phyloP scores from a whole-genome alignment of 1,284 basidiomycete genomes.

The Sporisorium graminicola region DNA sequence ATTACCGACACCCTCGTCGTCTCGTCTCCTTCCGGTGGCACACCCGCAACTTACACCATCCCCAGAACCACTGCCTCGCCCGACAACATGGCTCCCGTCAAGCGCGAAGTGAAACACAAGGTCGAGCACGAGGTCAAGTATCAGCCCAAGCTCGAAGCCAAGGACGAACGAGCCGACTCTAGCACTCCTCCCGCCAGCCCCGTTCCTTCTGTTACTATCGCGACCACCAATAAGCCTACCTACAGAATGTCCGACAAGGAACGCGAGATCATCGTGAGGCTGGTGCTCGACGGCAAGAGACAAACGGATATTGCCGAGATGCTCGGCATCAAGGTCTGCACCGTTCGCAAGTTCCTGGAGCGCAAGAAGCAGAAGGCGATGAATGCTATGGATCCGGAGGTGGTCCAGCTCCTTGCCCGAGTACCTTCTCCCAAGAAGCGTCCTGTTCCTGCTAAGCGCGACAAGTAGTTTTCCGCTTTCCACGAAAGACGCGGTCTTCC shows the following conservation, averaged over 20 bases:
- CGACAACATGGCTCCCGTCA: not conserved
- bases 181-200: not conserved
- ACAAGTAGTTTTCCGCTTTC: not conserved
- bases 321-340: constrained; percentile 10
- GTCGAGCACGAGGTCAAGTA: not conserved
- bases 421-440: constrained; percentile 7
- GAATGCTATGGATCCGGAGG: not conserved
- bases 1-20: not conserved
- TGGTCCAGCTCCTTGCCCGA: not conserved
- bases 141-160: not conserved
- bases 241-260: constrained; percentile 6
- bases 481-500: not conserved
- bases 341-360: constrained; percentile 10
- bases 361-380: constrained; percentile 7
- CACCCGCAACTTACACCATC: not conserved
- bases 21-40: not conserved
- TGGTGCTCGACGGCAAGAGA: constrained; percentile 6
- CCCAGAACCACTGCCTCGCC: too few species aligned
- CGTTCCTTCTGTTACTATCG: not conserved
- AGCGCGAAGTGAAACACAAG: not conserved
- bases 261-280: constrained; percentile 12
- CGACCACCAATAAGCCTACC: not conserved
- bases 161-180: not conserved
- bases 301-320: constrained; percentile 4
- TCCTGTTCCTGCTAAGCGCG: not conserved